Conservation (phyloP, 352 stramenopile species). For the Globisporangium ultimum region DNA sequence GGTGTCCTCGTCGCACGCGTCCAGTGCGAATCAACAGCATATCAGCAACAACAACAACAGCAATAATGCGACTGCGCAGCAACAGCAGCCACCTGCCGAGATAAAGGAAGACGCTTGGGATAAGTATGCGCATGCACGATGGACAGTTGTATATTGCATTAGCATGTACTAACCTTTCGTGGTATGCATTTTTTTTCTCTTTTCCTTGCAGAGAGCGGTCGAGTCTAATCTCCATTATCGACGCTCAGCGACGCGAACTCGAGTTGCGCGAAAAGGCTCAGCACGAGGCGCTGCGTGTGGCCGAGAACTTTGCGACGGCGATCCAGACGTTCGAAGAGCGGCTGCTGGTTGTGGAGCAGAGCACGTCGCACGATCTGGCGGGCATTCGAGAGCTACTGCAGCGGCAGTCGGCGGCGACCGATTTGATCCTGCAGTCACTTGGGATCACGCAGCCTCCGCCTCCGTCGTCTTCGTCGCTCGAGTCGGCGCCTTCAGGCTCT, state of each 20-base stretch:
- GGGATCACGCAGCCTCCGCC: constrained; percentile 22
- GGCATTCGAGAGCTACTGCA: constrained; percentile 43
- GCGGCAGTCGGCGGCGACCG: constrained; percentile 36
- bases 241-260: constrained; percentile 57
- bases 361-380: constrained; percentile 33
- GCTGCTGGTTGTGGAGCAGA: constrained; percentile 43
- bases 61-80: background rate
- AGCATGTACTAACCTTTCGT: background rate
- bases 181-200: too few relatives aligned
- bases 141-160: too few relatives aligned
- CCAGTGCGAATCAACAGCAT: background rate
- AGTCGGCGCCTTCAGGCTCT: background rate
- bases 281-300: constrained; percentile 46
- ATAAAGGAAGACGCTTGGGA: constrained; percentile 38
- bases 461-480: background rate
- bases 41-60: constrained; percentile 1
- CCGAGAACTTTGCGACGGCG: constrained; percentile 49
- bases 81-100: constrained; percentile 8
- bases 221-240: constrained; percentile 56
- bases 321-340: constrained; percentile 59
- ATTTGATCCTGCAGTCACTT: constrained; percentile 52
- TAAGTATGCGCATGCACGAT: constrained; percentile 26
- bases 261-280: constrained; percentile 47
- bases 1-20: too few relatives aligned
- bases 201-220: constrained; percentile 37